Evolutionary conservation across 2,329 filamentous ascomycete genomes (phyloP).

Genomic region (Anisogramma anomala): DNA sequence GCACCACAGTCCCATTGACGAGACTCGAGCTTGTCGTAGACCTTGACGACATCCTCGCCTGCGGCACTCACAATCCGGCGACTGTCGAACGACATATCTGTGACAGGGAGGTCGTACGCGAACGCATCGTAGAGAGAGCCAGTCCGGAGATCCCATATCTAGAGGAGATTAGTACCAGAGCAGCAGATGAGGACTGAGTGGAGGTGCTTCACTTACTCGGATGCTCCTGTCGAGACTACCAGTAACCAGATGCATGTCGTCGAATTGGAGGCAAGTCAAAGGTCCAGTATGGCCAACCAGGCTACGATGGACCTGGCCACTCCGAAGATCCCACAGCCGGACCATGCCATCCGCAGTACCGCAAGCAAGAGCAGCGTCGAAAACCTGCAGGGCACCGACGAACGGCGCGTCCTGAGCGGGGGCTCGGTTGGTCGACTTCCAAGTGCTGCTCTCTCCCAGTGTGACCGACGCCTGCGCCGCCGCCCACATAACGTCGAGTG

Average conservation of each 20-base stretch:
- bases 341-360: slow-evolving; percentile 98
- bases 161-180: neutral
- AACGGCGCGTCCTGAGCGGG: slow-evolving; percentile 69
- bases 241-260: slow-evolving; percentile 89
- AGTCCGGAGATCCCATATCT: slow-evolving; percentile 98
- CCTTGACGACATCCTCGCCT: slow-evolving; percentile 87
- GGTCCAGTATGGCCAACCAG: slow-evolving; percentile 91
- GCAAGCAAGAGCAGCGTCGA: slow-evolving; percentile 88
- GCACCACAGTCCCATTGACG: slow-evolving; percentile 94
- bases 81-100: slow-evolving; percentile 93
- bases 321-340: slow-evolving; percentile 87
- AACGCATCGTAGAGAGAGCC: slow-evolving; percentile 93
- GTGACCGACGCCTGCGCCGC: slow-evolving; percentile 76
- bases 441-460: slow-evolving; percentile 50
- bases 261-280: slow-evolving; percentile 89
- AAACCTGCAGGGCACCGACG: slow-evolving; percentile 87
- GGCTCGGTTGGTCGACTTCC: slow-evolving; percentile 61
- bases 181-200: neutral
- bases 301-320: slow-evolving; percentile 92
- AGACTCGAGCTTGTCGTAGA: slow-evolving; percentile 95
- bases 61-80: slow-evolving; percentile 83
- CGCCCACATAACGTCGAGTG: slow-evolving; percentile 94
- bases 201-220: slow-evolving; percentile 51
- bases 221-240: slow-evolving; percentile 88
- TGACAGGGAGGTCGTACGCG: slow-evolving; percentile 84